Conservation (phyloP, 2,329 filamentous ascomycete species). For the Aspergillus quadricinctus region DNA sequence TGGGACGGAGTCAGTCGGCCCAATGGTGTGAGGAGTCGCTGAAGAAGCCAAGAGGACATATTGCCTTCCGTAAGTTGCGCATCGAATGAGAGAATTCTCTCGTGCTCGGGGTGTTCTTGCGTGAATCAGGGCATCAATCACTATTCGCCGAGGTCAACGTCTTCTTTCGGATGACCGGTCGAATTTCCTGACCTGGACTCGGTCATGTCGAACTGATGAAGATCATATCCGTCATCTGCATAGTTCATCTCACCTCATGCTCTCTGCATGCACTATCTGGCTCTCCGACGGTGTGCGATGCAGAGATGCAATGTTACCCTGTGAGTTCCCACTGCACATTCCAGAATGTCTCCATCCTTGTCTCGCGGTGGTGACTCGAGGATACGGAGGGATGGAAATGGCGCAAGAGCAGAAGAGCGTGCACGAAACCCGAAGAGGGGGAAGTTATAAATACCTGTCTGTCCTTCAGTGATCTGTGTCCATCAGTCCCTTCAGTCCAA, state of each 20-base stretch:
- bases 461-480: background rate
- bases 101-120: background rate
- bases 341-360: background rate
- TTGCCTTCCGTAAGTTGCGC: slow-evolving; percentile 12
- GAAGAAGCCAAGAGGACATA: slow-evolving; percentile 1
- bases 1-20: background rate
- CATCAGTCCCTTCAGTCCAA: background rate
- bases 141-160: background rate
- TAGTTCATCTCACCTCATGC: background rate
- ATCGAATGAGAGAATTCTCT: slow-evolving; percentile 1
- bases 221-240: slow-evolving; percentile 6
- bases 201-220: background rate
- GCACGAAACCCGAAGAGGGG: background rate
- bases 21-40: background rate
- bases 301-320: slow-evolving; percentile 22
- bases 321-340: slow-evolving; percentile 11
- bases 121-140: background rate
- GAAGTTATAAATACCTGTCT: slow-evolving; percentile 6
- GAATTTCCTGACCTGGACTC: background rate
- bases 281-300: slow-evolving; percentile 15
- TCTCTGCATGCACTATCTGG: slow-evolving; percentile 7
- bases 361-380: background rate
- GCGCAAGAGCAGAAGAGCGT: background rate
- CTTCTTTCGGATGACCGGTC: slow-evolving; percentile 4
- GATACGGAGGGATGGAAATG: background rate